Evolutionary conservation across 2,329 filamentous ascomycete genomes (phyloP), one percentile per base, ranked within the genome.

Genomic region (Clathrospora elynae): DNA sequence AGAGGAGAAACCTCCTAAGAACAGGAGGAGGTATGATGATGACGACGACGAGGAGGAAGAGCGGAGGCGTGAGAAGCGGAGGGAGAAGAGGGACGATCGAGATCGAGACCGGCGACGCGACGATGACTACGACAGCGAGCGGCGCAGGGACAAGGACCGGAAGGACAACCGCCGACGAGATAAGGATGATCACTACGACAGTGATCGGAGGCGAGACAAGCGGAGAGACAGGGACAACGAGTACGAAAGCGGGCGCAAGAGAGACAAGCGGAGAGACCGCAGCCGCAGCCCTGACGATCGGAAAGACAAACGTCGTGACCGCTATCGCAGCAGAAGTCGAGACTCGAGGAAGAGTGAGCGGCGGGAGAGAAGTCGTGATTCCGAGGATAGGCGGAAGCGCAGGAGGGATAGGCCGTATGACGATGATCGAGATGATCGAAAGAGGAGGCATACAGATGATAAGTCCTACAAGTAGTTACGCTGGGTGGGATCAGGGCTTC

Each of bases 1-100:
- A 12, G 73, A 72, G 26, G 68, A 74, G 47, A 70, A 72, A 29
- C 40, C 49, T 4, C 46, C 42, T 7, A 49, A 42, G 38, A 23
- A 35, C 12, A 46, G 45, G 24, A 49, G 35, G 41, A 53, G 39
- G 33, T 40, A 56, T 33, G 42, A 51, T 12, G 53, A 56, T 6
- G 40, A 49, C 12, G 53, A 56, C 5, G 40, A 49, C 12, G 57
- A 57, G 5, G 44, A 57, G 5, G 48, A 57, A 8, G 51, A 54
- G n/a, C 39, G 47, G 6, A 51, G 52, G 24, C 50, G 48, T 12
- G 53, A 57, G 4, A 57, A 57, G 28, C 53, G 53, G 24, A 49
- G 44, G 25, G 49, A 52, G 5, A 47, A 23, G 14, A 50, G 45
- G 33, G 39, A 46, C 19, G 45, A 55, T 16, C 36, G 48, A 7